Evolutionary conservation across 352 stramenopile species (phyloP), one percentile per base, ranked within the genome.

Genomic region (Globisporangium takayamanum): DNA sequence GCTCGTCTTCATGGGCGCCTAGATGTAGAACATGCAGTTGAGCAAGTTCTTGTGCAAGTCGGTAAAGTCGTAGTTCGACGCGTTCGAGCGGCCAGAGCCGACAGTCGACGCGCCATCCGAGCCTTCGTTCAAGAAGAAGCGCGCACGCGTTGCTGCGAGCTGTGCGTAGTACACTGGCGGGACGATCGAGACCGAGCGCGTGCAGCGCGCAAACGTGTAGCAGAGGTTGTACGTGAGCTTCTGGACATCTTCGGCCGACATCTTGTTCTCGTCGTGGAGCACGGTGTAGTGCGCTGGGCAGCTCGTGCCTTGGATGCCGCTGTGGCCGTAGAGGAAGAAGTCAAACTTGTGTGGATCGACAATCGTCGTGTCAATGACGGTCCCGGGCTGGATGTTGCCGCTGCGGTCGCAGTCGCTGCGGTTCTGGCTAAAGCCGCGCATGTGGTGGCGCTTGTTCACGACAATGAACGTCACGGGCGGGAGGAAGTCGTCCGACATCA

Each of bases 251-350:
- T 81, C 73, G 2, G 69, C 49, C 8, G 44, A 61, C 11, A 84
- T 48, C 0, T 75, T 60, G 67, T 77, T 88, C 48, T 88, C 78
- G 63, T 89, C 83, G 49, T 72, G 59, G 15, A 90, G 67, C 42
- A 90, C 75, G 14, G 72, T 68, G 70, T 89, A 89, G 62, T 89
- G 80, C 22, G 75, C 72, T 3, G 80, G 80, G 20, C 76, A 70
- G 47, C 68, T 86, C 22, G 80, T 92, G 42, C 82, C 80, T 58
- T 82, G 76, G 52, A 91, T 77, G 20, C 83, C 80, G 26, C 63
- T 71, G 69, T 93, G 78, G 48, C 73, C 76, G 53, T 80, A 77
- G 20, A 93, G 59, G 64, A 86, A 91, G 55, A 90, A 93, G 58
- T 91, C 75, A 37, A 77, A 82, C 11, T 79, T 72, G 37, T 81